phyloP scores from a whole-genome alignment of 1,284 basidiomycete genomes.

The Ceratobasidium theobromae region DNA sequence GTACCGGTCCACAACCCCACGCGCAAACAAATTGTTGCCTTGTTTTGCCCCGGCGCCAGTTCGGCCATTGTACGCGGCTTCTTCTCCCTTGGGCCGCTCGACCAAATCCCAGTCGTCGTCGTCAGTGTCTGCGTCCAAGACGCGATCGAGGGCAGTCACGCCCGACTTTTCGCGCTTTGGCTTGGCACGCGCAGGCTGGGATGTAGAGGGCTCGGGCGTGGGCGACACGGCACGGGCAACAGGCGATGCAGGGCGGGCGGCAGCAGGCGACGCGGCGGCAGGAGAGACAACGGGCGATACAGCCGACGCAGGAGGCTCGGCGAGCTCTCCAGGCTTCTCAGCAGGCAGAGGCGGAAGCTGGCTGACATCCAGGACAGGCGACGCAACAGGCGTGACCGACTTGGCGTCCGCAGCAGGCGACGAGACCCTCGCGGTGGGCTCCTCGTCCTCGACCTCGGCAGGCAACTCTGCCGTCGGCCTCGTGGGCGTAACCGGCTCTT shows the following conservation, averaged over 20 bases:
- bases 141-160: conserved; percentile 67
- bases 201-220: conserved; percentile 31
- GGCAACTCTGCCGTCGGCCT: conserved; percentile 5
- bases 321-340: conserved; percentile 25
- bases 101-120: conserved; percentile 88
- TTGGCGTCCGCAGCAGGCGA: neutral
- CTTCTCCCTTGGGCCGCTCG: conserved; percentile 70
- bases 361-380: neutral
- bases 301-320: neutral
- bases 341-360: conserved; percentile 24
- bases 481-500: conserved; percentile 4
- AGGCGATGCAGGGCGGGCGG: neutral
- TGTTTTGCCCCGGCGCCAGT: conserved; percentile 59
- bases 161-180: conserved; percentile 79
- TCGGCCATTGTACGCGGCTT: conserved; percentile 45
- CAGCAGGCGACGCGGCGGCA: conserved; percentile 12
- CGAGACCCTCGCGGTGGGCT: neutral
- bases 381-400: neutral
- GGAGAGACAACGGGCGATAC: neutral
- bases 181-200: conserved; percentile 43
- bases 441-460: neutral
- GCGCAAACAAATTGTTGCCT: conserved; percentile 74
- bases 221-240: neutral
- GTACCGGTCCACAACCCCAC: conserved; percentile 80
- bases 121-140: conserved; percentile 63